phyloP scores from a whole-genome alignment of 1,284 basidiomycete genomes.

The Mycosarcoma mackinlayi region DNA sequence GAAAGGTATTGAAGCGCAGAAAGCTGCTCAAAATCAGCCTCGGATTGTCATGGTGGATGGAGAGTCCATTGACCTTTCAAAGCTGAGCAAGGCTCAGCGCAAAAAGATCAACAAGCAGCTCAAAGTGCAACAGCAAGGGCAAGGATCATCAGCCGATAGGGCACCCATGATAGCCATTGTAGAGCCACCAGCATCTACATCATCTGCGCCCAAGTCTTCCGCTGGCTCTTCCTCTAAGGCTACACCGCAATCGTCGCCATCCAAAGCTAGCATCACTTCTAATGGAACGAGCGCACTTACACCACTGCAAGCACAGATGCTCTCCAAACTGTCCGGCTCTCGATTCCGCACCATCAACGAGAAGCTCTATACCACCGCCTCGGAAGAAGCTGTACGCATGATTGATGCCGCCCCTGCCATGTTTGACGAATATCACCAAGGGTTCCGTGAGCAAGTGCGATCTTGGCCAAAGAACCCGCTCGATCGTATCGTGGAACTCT shows the following conservation, averaged over 20 bases:
- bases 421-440: conserved; percentile 65
- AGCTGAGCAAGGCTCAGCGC: conserved; percentile 57
- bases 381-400: conserved; percentile 51
- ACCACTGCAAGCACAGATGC: conserved; percentile 57
- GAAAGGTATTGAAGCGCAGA: conserved; percentile 32
- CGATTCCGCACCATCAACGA: conserved; percentile 69
- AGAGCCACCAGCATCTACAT: background rate
- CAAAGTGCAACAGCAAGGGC: conserved; percentile 17
- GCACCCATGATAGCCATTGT: no score
- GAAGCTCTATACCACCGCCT: conserved; percentile 63
- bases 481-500: conserved; percentile 55
- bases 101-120: conserved; percentile 61
- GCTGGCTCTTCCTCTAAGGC: background rate
- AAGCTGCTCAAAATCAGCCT: conserved; percentile 34
- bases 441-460: conserved; percentile 65
- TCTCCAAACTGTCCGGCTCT: conserved; percentile 61
- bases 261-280: background rate
- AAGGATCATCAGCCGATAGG: no score
- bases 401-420: conserved; percentile 57
- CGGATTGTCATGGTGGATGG: conserved; percentile 27
- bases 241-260: background rate
- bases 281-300: conserved; percentile 39
- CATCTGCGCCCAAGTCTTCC: background rate
- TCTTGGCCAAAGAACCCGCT: conserved; percentile 68
- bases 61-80: conserved; percentile 29